These are phyloP conservation scores for Crithidia brevicula DNA, from an alignment of 208 protist genomes.

Conservation along the genomic window DNA sequence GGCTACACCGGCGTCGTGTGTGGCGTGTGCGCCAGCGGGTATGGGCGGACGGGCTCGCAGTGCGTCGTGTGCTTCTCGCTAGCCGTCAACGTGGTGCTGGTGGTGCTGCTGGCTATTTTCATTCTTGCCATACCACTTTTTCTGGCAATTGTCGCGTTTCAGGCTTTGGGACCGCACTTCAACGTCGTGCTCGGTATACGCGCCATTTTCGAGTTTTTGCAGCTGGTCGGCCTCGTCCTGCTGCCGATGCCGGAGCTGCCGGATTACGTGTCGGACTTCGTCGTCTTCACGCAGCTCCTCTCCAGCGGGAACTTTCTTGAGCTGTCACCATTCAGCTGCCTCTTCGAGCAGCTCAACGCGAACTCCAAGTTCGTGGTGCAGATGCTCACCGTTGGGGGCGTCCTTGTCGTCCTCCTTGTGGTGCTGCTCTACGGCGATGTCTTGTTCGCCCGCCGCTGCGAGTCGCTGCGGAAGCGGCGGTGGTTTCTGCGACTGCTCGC, in stretches of 20 bases:
- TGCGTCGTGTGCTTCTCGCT: constrained; percentile 39
- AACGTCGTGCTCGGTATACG: constrained; percentile 22
- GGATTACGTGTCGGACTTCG: constrained; percentile 31
- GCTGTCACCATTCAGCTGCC: constrained; percentile 29
- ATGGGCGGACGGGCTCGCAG: constrained; percentile 32
- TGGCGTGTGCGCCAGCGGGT: constrained; percentile 33
- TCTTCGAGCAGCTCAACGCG: constrained; percentile 14
- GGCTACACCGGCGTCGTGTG: constrained; percentile 52
- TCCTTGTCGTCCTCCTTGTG: constrained; percentile 19
- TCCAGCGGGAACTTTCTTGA: constrained; percentile 26
- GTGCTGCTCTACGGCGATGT: constrained; percentile 35
- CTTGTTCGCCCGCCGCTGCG: constrained; percentile 20
- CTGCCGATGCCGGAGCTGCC: constrained; percentile 39
- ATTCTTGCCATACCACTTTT: constrained; percentile 25
- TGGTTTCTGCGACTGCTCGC: constrained; percentile 37
- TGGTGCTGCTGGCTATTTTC: constrained; percentile 23
- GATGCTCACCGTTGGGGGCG: constrained; percentile 11
- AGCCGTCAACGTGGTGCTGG: constrained; percentile 34
- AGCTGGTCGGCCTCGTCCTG: constrained; percentile 29
- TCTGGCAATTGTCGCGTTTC: constrained; percentile 27
- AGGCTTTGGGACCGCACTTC: constrained; percentile 30
- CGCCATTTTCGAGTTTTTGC: constrained; percentile 31
- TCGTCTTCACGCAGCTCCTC: constrained; percentile 22
- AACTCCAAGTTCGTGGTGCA: constrained; percentile 25
- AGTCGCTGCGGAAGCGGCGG: constrained; percentile 20